A percentile compares a stretch with the other conserved stretches of the same genome.
Conservation (phyloP, 768 basidiomycete species). For the Infundibulicybe gibba region DNA sequence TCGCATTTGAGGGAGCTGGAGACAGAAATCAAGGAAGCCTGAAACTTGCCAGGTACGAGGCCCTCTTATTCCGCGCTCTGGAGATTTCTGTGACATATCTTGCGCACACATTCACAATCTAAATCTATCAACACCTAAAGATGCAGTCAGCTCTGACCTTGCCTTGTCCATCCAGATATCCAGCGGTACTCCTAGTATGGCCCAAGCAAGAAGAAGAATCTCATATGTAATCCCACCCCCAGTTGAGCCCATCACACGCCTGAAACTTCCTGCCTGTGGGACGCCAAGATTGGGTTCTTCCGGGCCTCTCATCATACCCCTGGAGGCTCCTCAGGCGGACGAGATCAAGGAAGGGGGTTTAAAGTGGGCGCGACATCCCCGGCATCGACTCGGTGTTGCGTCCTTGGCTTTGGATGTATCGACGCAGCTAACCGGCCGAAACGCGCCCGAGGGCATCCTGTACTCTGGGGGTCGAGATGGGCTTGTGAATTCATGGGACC, state of each 20-base stretch:
- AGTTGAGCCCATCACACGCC: conserved; percentile 51
- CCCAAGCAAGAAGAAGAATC: conserved; percentile 61
- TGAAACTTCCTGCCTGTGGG: conserved; percentile 69
- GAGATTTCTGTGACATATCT: no score
- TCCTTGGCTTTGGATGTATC: conserved; percentile 86
- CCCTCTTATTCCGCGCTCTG: no score
- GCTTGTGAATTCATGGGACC: conserved; percentile 83
- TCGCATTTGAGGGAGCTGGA: no score
- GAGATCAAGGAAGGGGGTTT: conserved; percentile 17
- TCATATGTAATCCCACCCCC: conserved; percentile 88
- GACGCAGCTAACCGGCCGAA: conserved; percentile 66
- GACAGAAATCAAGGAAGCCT: no score
- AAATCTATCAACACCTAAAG: no score
- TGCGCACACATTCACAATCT: no score
- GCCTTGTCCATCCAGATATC: no score
- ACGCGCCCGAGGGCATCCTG: conserved; percentile 77
- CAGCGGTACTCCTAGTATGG: conserved; percentile 25
- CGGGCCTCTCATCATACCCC: conserved; percentile 59
- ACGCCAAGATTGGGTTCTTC: conserved; percentile 62
- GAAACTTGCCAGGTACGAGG: no score
- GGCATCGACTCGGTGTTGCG: conserved; percentile 83
- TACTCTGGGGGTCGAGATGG: conserved; percentile 92
- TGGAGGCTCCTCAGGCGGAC: conserved; percentile 17
- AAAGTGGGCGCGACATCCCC: conserved; percentile 47
- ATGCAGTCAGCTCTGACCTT: no score